Percentiles rank a stretch among this genome's conserved stretches.
Evolutionary conservation across 768 basidiomycete genomes (phyloP).

Genomic region (Lentinula lateritia): DNA sequence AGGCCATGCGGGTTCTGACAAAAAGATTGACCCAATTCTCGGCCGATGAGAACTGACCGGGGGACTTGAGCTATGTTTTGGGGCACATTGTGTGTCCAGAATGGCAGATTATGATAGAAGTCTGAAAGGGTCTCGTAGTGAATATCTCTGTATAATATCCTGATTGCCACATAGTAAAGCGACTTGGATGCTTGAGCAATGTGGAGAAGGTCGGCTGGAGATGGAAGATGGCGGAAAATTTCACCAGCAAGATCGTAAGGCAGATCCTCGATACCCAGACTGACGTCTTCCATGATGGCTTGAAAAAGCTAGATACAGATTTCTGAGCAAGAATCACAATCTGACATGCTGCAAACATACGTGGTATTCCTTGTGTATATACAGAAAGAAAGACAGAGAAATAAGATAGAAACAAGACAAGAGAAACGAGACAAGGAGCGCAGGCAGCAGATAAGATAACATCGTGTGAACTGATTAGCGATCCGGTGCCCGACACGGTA

Average conservation of each 20-base stretch:
- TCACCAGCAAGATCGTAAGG: slow-evolving; percentile 1
- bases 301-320: no score
- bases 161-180: not conserved
- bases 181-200: not conserved
- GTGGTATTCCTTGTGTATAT: not conserved
- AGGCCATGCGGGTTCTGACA: not conserved
- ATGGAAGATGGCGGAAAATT: slow-evolving; percentile 2
- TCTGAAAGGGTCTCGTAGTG: not conserved
- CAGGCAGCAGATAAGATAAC: not conserved
- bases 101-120: not conserved
- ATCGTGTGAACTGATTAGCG: not conserved
- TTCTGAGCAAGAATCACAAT: no score
- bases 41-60: not conserved
- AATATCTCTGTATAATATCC: not conserved
- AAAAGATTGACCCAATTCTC: not conserved
- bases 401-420: no score
- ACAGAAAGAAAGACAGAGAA: not conserved
- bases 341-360: no score
- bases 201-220: slow-evolving; percentile 1
- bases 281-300: not conserved
- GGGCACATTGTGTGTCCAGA: not conserved
- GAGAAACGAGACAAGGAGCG: no score
- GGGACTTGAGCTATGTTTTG: not conserved
- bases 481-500: not conserved
- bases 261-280: not conserved